Percentiles rank a stretch among this genome's conserved stretches.
phyloP scores from a whole-genome alignment of 1,139 yeast species.

The Debaryomyces nepalensis region DNA sequence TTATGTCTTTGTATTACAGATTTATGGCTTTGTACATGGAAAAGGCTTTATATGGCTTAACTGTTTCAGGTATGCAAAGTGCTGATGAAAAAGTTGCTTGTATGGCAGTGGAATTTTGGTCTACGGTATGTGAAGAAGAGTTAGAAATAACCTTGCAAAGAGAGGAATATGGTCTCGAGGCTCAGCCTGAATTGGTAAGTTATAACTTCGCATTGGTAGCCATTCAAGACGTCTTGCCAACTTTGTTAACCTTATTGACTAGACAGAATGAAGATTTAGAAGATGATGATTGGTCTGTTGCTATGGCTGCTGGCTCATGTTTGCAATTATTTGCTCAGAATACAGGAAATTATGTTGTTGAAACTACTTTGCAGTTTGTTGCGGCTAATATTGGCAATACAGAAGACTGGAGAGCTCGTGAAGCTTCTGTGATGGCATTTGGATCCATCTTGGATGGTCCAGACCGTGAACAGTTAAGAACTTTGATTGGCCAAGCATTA shows the following conservation, averaged over 20 bases:
- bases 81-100: constrained; percentile 87
- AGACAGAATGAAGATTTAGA: constrained; percentile 90
- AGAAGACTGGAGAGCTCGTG: constrained; percentile 79
- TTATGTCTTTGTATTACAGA: constrained; percentile 86
- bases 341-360: constrained; percentile 83
- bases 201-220: constrained; percentile 87
- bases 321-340: constrained; percentile 90
- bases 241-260: constrained; percentile 75
- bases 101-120: constrained; percentile 99
- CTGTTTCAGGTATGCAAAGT: constrained; percentile 91
- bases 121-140: constrained; percentile 96
- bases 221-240: constrained; percentile 83
- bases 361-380: constrained; percentile 83
- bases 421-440: constrained; percentile 98
- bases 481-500: constrained; percentile 78
- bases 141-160: constrained; percentile 73
- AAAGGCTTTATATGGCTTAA: constrained; percentile 88
- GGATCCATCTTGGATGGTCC: constrained; percentile 98
- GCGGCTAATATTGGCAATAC: constrained; percentile 64
- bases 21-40: constrained; percentile 97
- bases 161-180: constrained; percentile 55
- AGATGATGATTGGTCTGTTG: constrained; percentile 96
- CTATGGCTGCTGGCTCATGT: constrained; percentile 99
- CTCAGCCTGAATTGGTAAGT: constrained; percentile 43
- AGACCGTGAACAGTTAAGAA: constrained; percentile 68